A percentile compares a stretch with the other conserved stretches of the same genome.
These are phyloP conservation scores for Aspergillus aculeatus DNA, from an alignment of 2,329 filamentous ascomycete genomes.

Conservation along the genomic window DNA sequence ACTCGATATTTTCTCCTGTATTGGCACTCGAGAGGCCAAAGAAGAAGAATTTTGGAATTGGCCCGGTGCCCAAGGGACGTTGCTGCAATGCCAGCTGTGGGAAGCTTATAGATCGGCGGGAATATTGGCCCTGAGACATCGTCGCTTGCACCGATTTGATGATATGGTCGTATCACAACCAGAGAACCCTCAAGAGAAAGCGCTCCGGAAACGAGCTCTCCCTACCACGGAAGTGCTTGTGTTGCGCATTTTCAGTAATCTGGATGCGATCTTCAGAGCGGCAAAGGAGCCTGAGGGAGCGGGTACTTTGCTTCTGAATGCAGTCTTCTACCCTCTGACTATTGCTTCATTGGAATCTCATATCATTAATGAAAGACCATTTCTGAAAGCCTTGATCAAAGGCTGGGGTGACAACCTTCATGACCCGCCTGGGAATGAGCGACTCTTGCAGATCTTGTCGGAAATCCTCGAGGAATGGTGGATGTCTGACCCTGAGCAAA, in stretches of 20 bases:
- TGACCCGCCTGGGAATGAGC: neutral
- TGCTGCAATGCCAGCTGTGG: constrained; percentile 31
- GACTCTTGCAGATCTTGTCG: neutral
- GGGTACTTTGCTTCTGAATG: neutral
- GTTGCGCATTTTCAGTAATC: neutral
- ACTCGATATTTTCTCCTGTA: constrained; percentile 28
- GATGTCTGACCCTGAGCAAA: constrained; percentile 12
- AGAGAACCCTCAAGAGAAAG: neutral
- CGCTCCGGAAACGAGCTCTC: neutral
- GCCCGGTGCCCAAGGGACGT: constrained; percentile 25
- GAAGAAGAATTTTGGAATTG: constrained; percentile 33
- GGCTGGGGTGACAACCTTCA: neutral
- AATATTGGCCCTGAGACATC: constrained; percentile 23
- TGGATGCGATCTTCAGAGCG: neutral
- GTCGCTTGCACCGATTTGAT: neutral
- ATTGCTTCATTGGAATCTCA: constrained; percentile 18
- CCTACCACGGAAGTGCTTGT: neutral
- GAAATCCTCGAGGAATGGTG: constrained; percentile 28
- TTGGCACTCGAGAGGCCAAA: constrained; percentile 20
- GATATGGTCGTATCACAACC: neutral
- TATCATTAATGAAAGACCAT: constrained; percentile 18
- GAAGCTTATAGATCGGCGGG: constrained; percentile 30
- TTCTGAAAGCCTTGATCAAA: constrained; percentile 21
- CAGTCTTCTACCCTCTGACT: constrained; percentile 26
- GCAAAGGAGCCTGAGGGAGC: neutral